phyloP scores from a whole-genome alignment of 2,329 filamentous ascomycete genomes.

The Lachnellula subtilissima region DNA sequence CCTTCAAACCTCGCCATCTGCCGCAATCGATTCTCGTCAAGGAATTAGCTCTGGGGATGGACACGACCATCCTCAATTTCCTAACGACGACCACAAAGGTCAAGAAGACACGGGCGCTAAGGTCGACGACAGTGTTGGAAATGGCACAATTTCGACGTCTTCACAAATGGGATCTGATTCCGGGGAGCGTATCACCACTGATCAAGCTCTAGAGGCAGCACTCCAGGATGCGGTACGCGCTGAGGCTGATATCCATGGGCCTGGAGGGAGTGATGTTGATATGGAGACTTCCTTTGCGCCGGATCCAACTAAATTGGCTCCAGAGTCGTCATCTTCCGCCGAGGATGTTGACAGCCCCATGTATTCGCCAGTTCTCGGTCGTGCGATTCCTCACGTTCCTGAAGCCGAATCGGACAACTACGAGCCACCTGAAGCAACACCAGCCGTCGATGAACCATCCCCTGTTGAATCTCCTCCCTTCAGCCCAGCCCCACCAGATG shows the following conservation, averaged over 20 bases:
- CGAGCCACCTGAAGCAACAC: constrained; percentile 46
- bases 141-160: background rate
- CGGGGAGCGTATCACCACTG: constrained; percentile 1
- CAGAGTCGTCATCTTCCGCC: constrained; percentile 6
- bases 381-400: constrained; percentile 1
- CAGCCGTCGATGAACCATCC: constrained; percentile 18
- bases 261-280: constrained; percentile 15
- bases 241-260: constrained; percentile 23
- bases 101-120: background rate
- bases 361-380: constrained; percentile 23
- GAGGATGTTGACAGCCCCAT: constrained; percentile 19
- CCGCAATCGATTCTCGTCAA: background rate
- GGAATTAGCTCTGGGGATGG: background rate
- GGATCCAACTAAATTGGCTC: constrained; percentile 11
- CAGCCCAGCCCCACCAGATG: constrained; percentile 36
- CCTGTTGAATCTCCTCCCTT: constrained; percentile 36
- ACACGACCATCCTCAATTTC: background rate
- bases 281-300: constrained; percentile 24
- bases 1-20: background rate
- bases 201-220: constrained; percentile 26
- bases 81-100: background rate
- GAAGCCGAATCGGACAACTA: constrained; percentile 45
- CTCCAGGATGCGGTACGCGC: constrained; percentile 26
- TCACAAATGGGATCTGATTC: background rate
- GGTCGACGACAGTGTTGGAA: background rate